Evolutionary conservation across 768 basidiomycete genomes (phyloP), one percentile per base, ranked within the genome.

Genomic region (Suillus discolor): DNA sequence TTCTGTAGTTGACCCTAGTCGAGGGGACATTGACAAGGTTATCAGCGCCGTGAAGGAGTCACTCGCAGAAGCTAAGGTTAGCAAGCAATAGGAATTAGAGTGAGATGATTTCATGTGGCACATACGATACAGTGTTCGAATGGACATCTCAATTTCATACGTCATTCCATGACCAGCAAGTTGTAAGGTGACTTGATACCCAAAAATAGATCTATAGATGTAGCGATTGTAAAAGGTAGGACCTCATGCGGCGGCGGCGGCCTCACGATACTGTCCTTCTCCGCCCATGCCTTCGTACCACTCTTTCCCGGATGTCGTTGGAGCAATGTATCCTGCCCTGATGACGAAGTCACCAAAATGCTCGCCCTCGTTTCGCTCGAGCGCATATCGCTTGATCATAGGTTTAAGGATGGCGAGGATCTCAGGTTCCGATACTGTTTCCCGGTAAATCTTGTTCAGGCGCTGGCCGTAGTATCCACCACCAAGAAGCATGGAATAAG

Each of bases 271-370:
- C 66, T 83, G 78, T 7, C 91, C 91, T 72, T 94, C 90, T 0
- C 93, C 93, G 18, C 93, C 93, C 81, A 89, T 86, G 20, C 85
- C 80, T 55, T 94, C 91, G 77, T 96, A 97, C 91, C 94, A 98
- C 57, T 87, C 81, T 71, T 85, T 92, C 20, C 96, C 96, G 44
- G 89, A 85, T 1, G 87, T 91, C 0, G 93, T 96, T 2, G 92
- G 85, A 42, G 93, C 85, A 69, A 99, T 95, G 72, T 96, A 95
- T 53, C 96, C 95, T 31, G 88, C 91, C 57, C 97, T 85, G 68
- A 99, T 91, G 39, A 94, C 93, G 76, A 92, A 99, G 78, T 99
- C 97, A 39, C 97, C 97, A 72, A 99, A 99, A 64, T 82, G 89
- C 78, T 99, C 97, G 38, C 93, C 95, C 11, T 93, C 89, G 4